phyloP scores from a whole-genome alignment of 768 basidiomycete genomes.

The Mycena pura region DNA sequence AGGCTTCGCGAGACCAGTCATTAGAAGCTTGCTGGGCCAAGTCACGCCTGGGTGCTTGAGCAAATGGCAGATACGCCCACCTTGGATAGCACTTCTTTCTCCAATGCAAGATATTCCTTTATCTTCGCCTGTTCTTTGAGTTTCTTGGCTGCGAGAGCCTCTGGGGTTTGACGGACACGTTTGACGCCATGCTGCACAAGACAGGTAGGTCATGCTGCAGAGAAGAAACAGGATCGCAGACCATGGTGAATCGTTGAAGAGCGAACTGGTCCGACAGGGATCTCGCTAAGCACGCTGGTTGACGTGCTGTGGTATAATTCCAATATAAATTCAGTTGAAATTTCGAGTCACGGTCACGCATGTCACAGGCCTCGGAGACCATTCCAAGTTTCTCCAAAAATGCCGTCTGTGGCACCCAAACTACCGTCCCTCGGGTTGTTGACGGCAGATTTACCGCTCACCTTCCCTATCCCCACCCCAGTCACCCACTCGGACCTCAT shows the following conservation, averaged over 20 bases:
- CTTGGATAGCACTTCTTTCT: constrained; percentile 66
- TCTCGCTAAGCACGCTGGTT: neutral
- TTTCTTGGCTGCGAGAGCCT: constrained; percentile 70
- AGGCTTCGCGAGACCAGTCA: constrained; percentile 77
- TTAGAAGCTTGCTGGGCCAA: constrained; percentile 65
- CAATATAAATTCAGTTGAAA: too few species aligned
- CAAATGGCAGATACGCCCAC: constrained; percentile 48
- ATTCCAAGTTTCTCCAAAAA: constrained; percentile 40
- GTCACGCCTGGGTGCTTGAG: constrained; percentile 12
- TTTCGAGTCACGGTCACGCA: too few species aligned
- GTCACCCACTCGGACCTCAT: constrained; percentile 79
- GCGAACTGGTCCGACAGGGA: too few species aligned
- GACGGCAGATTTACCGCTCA: constrained; percentile 76
- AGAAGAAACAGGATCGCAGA: constrained; percentile 19
- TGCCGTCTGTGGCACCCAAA: constrained; percentile 64
- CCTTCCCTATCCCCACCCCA: constrained; percentile 84
- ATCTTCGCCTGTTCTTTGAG: constrained; percentile 79
- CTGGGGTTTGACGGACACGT: constrained; percentile 61
- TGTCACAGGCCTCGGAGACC: too few species aligned
- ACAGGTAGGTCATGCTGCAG: neutral
- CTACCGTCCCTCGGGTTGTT: constrained; percentile 58
- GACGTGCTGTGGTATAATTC: neutral
- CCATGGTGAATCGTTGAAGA: constrained; percentile 25
- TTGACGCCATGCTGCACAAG: constrained; percentile 71
- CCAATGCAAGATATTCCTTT: constrained; percentile 72